A percentile compares a stretch with the other conserved stretches of the same genome.
phyloP scores from a whole-genome alignment of 371 early-diverging fungal genomes.

The Mortierella sp. region DNA sequence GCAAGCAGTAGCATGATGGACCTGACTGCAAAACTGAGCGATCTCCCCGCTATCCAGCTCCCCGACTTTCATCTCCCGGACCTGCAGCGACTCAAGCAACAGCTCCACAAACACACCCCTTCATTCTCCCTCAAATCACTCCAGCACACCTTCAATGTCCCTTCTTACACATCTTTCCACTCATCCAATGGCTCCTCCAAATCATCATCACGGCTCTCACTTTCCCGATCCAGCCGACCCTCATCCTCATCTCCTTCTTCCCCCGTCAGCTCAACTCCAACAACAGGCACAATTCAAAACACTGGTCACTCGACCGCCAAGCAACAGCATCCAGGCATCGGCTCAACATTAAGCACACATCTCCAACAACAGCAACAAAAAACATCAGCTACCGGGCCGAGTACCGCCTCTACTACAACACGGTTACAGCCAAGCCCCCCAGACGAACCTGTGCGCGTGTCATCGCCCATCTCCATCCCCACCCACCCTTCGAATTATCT shows the following conservation, averaged over 20 bases:
- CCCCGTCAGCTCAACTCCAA: background rate
- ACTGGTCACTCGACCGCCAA: background rate
- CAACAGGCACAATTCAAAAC: background rate
- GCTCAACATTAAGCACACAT: background rate
- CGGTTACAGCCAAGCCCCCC: background rate
- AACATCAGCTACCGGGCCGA: background rate
- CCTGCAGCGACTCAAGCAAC: conserved; percentile 43
- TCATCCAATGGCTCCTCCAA: conserved; percentile 17
- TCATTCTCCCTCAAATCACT: conserved; percentile 52
- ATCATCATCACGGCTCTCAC: conserved; percentile 15
- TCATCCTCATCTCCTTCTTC: background rate
- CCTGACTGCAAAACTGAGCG: conserved; percentile 29
- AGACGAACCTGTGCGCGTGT: conserved; percentile 2
- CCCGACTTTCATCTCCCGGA: conserved; percentile 54
- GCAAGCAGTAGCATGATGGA: conserved; percentile 29
- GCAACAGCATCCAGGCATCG: background rate
- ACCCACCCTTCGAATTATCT: conserved; percentile 44
- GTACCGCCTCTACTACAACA: background rate
- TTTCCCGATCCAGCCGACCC: background rate
- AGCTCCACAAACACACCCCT: conserved; percentile 51
- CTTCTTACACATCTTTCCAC: conserved; percentile 27
- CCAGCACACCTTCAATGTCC: conserved; percentile 43
- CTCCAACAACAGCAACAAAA: background rate
- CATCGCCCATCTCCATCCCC: conserved; percentile 41
- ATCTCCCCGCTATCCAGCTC: conserved; percentile 35